A percentile compares a stretch with the other conserved stretches of the same genome.
Evolutionary conservation across 2,329 filamentous ascomycete species (phyloP).

Genomic region (Fusarium decemcellulare): DNA sequence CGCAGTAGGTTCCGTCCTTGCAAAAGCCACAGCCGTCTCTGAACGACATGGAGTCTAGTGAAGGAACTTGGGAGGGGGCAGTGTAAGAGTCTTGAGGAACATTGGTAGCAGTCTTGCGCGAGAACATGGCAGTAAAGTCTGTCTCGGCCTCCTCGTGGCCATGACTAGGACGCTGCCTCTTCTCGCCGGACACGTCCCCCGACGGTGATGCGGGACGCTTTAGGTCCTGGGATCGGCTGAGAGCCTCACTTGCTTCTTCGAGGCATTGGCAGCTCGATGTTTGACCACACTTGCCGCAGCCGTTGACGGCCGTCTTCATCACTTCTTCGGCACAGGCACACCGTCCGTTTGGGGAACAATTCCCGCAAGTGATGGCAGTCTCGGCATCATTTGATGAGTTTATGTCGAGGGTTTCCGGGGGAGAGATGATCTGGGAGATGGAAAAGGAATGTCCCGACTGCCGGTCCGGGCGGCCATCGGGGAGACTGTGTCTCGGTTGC

Average conservation of each 20-base stretch:
- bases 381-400: constrained; percentile 47
- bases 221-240: constrained; percentile 53
- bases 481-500: constrained; percentile 46
- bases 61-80: constrained; percentile 54
- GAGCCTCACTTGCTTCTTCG: constrained; percentile 69
- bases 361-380: constrained; percentile 66
- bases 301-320: constrained; percentile 66
- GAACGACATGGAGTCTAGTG: constrained; percentile 58
- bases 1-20: constrained; percentile 84
- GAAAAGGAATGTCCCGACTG: constrained; percentile 62
- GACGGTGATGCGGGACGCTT: constrained; percentile 67
- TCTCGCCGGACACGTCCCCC: constrained; percentile 61
- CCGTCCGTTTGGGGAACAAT: constrained; percentile 65
- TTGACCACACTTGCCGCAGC: constrained; percentile 76
- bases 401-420: constrained; percentile 60
- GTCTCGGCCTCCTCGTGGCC: constrained; percentile 78
- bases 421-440: constrained; percentile 71
- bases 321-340: constrained; percentile 74
- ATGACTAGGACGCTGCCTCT: constrained; percentile 64
- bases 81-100: constrained; percentile 43
- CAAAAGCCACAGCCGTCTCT: constrained; percentile 87
- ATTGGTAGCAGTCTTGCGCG: constrained; percentile 57
- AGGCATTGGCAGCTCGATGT: constrained; percentile 76
- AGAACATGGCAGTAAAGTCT: constrained; percentile 80
- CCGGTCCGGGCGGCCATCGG: constrained; percentile 46